A percentile compares a stretch with the other conserved stretches of the same genome.
Conservation (phyloP, 2,329 filamentous ascomycete species). For the Alternaria dauci region DNA sequence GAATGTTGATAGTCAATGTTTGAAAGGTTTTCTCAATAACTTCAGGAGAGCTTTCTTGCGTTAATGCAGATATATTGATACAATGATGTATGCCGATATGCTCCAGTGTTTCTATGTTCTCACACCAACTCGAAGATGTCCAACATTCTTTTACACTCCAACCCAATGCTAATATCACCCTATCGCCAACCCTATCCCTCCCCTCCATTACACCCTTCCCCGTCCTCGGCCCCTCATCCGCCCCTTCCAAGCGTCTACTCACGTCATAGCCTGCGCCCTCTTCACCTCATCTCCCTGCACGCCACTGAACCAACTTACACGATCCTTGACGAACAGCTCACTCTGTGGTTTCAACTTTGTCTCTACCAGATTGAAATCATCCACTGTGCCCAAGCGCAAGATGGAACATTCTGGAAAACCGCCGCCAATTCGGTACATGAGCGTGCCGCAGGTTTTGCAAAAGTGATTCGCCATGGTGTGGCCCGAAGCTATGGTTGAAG, state of each 20-base stretch:
- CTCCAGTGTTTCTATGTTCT: not conserved
- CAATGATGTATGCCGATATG: not conserved
- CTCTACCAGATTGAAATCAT: conserved; percentile 67
- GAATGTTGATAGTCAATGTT: not conserved
- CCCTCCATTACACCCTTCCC: not conserved
- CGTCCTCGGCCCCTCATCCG: not conserved
- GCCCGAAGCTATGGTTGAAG: conserved; percentile 10
- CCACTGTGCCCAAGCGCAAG: conserved; percentile 67
- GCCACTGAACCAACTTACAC: conserved; percentile 58
- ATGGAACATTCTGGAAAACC: conserved; percentile 59
- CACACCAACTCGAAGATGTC: not conserved
- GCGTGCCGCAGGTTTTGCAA: conserved; percentile 66
- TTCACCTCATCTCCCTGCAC: conserved; percentile 11
- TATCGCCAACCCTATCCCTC: not conserved
- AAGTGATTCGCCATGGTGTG: conserved; percentile 68
- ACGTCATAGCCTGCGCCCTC: conserved; percentile 3
- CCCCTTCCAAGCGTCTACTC: not conserved
- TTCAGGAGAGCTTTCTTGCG: not conserved
- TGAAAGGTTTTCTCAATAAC: not conserved
- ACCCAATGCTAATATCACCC: not conserved
- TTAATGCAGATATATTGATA: not conserved
- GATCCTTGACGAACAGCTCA: conserved; percentile 63
- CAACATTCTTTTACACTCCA: not conserved
- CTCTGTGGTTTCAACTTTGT: conserved; percentile 62
- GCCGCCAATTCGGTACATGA: conserved; percentile 65